Conservation (phyloP, 2,329 filamentous ascomycete species). For the Colletotrichum filicis region DNA sequence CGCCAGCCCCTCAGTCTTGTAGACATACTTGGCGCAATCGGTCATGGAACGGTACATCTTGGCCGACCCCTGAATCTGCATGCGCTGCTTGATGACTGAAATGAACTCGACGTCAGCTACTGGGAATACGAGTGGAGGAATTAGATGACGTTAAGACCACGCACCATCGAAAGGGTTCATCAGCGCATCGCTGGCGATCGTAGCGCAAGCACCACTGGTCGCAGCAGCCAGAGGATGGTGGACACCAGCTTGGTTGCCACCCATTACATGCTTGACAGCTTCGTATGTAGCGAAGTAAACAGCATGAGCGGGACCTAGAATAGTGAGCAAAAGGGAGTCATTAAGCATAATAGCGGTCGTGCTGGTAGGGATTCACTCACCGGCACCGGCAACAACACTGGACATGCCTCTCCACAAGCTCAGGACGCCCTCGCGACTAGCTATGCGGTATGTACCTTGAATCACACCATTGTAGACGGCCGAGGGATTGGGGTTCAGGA, state of each 20-base stretch:
- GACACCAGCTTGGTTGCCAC: constrained; percentile 86
- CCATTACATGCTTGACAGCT: constrained; percentile 94
- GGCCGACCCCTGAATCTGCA: constrained; percentile 97
- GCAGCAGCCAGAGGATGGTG: constrained; percentile 95
- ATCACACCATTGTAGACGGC: constrained; percentile 90
- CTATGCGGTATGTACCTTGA: constrained; percentile 93
- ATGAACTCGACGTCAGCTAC: background rate
- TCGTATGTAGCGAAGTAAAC: constrained; percentile 99
- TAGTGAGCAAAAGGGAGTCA: background rate
- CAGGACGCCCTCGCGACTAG: constrained; percentile 86
- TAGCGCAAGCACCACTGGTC: constrained; percentile 92
- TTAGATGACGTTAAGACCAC: constrained; percentile 39
- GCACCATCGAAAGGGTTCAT: constrained; percentile 99
- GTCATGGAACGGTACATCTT: constrained; percentile 85
- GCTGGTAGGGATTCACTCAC: constrained; percentile 59
- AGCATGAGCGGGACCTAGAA: constrained; percentile 90
- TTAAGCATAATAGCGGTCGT: background rate
- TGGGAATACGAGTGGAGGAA: background rate
- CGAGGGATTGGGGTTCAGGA: constrained; percentile 84
- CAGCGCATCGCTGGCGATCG: constrained; percentile 95
- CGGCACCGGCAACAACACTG: constrained; percentile 94
- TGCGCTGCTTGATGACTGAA: constrained; percentile 97
- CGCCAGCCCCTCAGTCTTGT: constrained; percentile 84
- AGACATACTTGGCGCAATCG: constrained; percentile 90
- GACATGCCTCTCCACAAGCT: constrained; percentile 97